Evolutionary conservation across 805 yeast genomes (phyloP), one percentile per base, ranked within the genome.

Genomic region (Brettanomyces naardenensis): DNA sequence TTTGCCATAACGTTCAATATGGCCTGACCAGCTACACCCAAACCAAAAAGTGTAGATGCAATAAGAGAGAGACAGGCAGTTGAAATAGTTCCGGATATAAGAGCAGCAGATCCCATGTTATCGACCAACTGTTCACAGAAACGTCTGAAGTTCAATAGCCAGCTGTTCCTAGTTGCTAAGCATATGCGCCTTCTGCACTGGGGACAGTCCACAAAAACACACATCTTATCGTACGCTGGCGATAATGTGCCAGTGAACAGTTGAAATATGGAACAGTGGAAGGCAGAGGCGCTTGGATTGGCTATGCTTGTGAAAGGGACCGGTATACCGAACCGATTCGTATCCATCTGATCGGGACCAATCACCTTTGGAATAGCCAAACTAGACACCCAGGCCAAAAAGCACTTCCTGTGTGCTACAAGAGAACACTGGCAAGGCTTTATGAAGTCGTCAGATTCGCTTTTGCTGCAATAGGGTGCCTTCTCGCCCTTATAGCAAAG

Each of bases 381-480:
- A 33, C 60, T 54, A 19, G 59, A 48, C 3, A 62, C 59, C 73
- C 73, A 69, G 9, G 61, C 58, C 9, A 65, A 47, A 26, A 71
- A 53, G 38, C 76, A 71, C 34, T 51, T 51, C 31, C 69, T 60
- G 46, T 71, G 76, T 4, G 72, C 75, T 9, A 57, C 46, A 19
- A 71, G 46, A 4, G 67, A 65, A 47, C 76, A 71, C 14, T 51
- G 40, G 40, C 75, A 70, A 1, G 73, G 72, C 15, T 56, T 58
- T 14, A 66, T 58, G 73, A 73, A 69, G 35, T 59, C 64, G 19
- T 57, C 54, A 2, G 61, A 53, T 31, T 55, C 59, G 13, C 33
- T 25, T 2, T 44, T 46, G 5, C 42, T 44, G 38, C 62, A 59
- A 43, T 51, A 44, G 4, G 63, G 64, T 1, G 62, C 62, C 10